Evolutionary conservation across 192 early-diverging fungal genomes (phyloP).

Genomic region (Thamnidium elegans): DNA sequence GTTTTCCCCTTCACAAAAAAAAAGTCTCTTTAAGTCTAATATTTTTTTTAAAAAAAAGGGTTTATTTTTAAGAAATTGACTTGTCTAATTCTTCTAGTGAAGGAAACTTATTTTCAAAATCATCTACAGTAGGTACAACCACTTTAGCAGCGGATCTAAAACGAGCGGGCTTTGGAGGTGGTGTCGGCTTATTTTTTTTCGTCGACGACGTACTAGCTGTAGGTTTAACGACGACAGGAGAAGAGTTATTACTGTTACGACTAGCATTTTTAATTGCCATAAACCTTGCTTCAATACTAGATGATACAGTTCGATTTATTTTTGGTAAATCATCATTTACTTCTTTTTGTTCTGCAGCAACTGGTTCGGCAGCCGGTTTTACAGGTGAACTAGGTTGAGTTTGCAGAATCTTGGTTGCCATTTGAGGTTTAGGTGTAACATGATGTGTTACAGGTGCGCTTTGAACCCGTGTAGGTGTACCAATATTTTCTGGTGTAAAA

Average conservation of each 20-base stretch:
- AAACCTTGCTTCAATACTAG: slow-evolving; percentile 18
- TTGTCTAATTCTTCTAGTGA: slow-evolving; percentile 23
- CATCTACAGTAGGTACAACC: slow-evolving; percentile 8
- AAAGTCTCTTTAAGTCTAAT: no score
- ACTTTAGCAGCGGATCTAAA: slow-evolving; percentile 25
- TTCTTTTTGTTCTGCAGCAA: no score
- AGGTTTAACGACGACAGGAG: not conserved
- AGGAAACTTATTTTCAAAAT: slow-evolving; percentile 35
- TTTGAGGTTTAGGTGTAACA: not conserved
- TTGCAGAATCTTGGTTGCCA: slow-evolving; percentile 1
- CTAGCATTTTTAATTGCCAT: slow-evolving; percentile 14
- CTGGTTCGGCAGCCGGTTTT: not conserved
- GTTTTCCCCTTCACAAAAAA: no score
- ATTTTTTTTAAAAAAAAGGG: no score
- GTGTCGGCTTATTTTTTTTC: slow-evolving; percentile 10
- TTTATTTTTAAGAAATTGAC: no score
- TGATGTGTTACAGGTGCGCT: slow-evolving; percentile 5
- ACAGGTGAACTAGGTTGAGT: slow-evolving; percentile 1
- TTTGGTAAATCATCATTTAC: not conserved
- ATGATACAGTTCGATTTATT: slow-evolving; percentile 8
- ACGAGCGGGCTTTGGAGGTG: slow-evolving; percentile 35
- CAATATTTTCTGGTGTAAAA: not conserved
- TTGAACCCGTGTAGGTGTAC: not conserved
- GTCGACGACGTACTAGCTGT: not conserved
- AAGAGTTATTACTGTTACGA: not conserved